phyloP scores from a whole-genome alignment of 1,139 yeast species.

The Magnusiomyces fungicola region DNA sequence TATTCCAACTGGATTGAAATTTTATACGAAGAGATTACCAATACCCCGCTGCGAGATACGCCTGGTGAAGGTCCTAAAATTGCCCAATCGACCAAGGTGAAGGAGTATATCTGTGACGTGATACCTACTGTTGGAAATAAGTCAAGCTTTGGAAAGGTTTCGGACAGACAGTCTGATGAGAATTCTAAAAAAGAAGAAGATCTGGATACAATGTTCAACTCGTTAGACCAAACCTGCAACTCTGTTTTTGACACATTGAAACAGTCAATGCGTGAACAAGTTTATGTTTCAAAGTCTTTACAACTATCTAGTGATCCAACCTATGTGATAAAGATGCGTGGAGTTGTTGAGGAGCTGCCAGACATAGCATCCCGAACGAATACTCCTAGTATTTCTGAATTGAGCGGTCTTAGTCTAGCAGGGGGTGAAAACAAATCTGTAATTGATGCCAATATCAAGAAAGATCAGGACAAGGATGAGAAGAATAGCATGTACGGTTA shows the following conservation, averaged over 20 bases:
- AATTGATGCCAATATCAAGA: not conserved
- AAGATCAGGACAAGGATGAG: not conserved
- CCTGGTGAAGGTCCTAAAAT: slow-evolving; percentile 18
- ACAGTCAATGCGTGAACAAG: slow-evolving; percentile 14
- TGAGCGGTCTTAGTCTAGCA: not conserved
- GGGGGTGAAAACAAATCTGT: not conserved
- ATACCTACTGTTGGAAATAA: slow-evolving; percentile 1
- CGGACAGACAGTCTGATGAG: too few relatives aligned
- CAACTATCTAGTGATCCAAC: not conserved
- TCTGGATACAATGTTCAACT: not conserved
- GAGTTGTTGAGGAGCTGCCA: slow-evolving; percentile 1
- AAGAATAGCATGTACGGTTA: slow-evolving; percentile 1
- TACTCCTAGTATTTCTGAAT: not conserved
- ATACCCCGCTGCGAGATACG: slow-evolving; percentile 15
- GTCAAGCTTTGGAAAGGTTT: slow-evolving; percentile 4
- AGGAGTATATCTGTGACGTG: slow-evolving; percentile 19
- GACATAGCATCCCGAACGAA: not conserved
- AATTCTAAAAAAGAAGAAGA: slow-evolving; percentile 6
- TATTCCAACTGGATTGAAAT: slow-evolving; percentile 38
- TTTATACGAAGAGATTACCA: slow-evolving; percentile 20
- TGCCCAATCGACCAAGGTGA: slow-evolving; percentile 22
- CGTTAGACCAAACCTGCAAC: slow-evolving; percentile 1
- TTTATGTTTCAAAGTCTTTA: slow-evolving; percentile 5
- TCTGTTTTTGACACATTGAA: slow-evolving; percentile 15
- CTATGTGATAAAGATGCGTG: not conserved